phyloP scores from a whole-genome alignment of 345 rosid genomes.

The Dipteronia dyeriana region DNA sequence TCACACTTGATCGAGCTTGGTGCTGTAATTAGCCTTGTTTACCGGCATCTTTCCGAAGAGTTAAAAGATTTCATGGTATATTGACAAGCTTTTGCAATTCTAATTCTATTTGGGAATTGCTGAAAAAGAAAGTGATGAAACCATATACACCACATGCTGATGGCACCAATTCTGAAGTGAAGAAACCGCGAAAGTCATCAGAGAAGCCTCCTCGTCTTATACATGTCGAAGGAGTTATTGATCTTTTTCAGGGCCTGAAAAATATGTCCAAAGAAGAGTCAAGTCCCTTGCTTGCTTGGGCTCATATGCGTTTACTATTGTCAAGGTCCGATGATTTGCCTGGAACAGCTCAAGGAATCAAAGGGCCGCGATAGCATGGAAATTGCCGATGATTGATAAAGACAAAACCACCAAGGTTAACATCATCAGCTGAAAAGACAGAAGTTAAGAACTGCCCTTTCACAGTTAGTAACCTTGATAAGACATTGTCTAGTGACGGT shows the following conservation, averaged over 20 bases:
- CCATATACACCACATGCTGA: slow-evolving; percentile 72
- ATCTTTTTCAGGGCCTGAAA: slow-evolving; percentile 44
- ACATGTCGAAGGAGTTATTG: slow-evolving; percentile 51
- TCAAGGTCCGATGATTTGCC: slow-evolving; percentile 79
- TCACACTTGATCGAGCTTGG: too few relatives aligned
- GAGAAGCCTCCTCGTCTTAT: slow-evolving; percentile 43
- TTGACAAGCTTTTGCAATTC: not conserved
- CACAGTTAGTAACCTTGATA: slow-evolving; percentile 41
- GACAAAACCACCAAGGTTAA: slow-evolving; percentile 33
- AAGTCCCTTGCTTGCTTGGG: slow-evolving; percentile 64
- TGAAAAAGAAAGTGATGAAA: slow-evolving; percentile 69
- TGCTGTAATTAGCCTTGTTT: too few relatives aligned
- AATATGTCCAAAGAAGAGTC: slow-evolving; percentile 49
- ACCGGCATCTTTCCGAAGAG: not conserved
- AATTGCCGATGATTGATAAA: slow-evolving; percentile 34
- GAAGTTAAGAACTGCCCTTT: slow-evolving; percentile 53
- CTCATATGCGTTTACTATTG: slow-evolving; percentile 54
- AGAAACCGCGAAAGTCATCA: slow-evolving; percentile 22
- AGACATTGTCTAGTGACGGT: slow-evolving; percentile 30
- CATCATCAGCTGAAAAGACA: too few relatives aligned
- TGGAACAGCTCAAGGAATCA: slow-evolving; percentile 72
- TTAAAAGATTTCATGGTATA: not conserved
- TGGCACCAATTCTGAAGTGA: slow-evolving; percentile 35
- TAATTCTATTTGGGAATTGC: slow-evolving; percentile 56
- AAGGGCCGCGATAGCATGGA: slow-evolving; percentile 73